Base-by-base conservation (phyloP, 306 rosid species). In the Cicer pinnatifidum region DNA sequence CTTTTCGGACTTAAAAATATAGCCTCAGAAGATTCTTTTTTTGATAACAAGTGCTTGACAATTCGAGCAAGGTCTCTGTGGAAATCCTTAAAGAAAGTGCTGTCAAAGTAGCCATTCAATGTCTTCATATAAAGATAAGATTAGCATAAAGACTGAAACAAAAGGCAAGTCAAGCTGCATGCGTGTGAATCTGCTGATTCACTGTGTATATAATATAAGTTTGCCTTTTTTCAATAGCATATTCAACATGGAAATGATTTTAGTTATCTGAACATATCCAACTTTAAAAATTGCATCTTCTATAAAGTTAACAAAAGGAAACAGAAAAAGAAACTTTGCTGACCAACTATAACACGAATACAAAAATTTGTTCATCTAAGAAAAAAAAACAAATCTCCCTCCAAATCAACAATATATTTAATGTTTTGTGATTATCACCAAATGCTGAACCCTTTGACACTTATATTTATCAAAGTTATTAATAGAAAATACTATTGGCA, bases 71-170 rank as follows among this genome's bases (percentile, higher is more conserved):
- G 97, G 72, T 79, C 87, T 70, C 60, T 76, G 85, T 90, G 97
- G 83, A 87, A 87, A 70, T 90, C 97, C 78, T 90, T 87, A 58
- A 90, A 89, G 77, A 90, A 89, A 38, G 97, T 93, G 91, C 98
- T 90, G 97, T 70, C 72, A 75, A 83, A 70, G 70, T 47, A 72
- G 53, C 39, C 71, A n/a, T 80, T 66, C 60, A 75, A 72, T 69
- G 69, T 68, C 81, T 54, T 57, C 38, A 41, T 33, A 71, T 60
- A 73, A 58, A 88, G 75, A 85, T 74, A 56, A 74, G 60, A 45
- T 3, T 67, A 33, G 69, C 76, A 88, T 48, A 81, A 53, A 82
- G 78, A 78, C 65, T 62, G 44, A 78, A 57, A 69, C 82, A 75
- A 83, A 66, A 71, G 11, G 80, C 52, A 41, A 20, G 69, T 79